Percentiles rank a stretch among this genome's conserved stretches.
phyloP scores from a whole-genome alignment of 768 basidiomycete genomes.

The Phanerodontia chrysosporium region DNA sequence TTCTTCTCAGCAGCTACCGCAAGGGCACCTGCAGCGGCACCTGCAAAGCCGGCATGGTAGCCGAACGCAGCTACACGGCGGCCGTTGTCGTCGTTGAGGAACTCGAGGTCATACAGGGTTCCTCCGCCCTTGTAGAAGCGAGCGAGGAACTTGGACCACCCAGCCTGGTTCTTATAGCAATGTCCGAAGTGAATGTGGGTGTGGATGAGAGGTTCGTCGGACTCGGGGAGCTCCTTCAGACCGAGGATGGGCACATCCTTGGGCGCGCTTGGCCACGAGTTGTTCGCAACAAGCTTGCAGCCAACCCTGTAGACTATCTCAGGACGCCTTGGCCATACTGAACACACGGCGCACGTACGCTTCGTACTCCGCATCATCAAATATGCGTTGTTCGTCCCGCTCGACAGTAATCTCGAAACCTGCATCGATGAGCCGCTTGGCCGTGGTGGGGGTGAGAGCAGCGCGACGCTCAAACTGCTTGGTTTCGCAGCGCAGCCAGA shows the following conservation, averaged over 20 bases:
- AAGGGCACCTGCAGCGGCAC: conserved; percentile 87
- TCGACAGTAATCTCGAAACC: conserved; percentile 92
- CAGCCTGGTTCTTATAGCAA: conserved; percentile 93
- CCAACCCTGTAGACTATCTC: conserved; percentile 59
- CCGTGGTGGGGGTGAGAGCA: conserved; percentile 88
- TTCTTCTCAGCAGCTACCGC: conserved; percentile 66
- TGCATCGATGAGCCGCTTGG: conserved; percentile 81
- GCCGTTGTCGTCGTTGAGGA: conserved; percentile 78
- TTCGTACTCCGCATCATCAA: conserved; percentile 90
- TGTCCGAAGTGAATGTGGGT: conserved; percentile 98
- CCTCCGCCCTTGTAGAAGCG: conserved; percentile 84
- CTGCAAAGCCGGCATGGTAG: conserved; percentile 98
- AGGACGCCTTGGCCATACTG: background rate
- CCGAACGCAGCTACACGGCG: conserved; percentile 97
- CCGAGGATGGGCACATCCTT: conserved; percentile 79
- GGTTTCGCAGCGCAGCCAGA: conserved; percentile 98
- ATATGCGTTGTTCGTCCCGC: conserved; percentile 90
- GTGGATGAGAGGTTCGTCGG: conserved; percentile 79
- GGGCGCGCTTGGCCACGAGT: conserved; percentile 85
- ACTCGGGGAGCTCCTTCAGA: conserved; percentile 90
- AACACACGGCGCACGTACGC: conserved; percentile 51
- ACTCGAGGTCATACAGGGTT: conserved; percentile 92
- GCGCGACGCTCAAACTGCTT: conserved; percentile 92
- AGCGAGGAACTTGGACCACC: conserved; percentile 82
- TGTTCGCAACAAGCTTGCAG: conserved; percentile 81